Evolutionary conservation across 768 basidiomycete species (phyloP).

Genomic region (Daedaleopsis sinensis): DNA sequence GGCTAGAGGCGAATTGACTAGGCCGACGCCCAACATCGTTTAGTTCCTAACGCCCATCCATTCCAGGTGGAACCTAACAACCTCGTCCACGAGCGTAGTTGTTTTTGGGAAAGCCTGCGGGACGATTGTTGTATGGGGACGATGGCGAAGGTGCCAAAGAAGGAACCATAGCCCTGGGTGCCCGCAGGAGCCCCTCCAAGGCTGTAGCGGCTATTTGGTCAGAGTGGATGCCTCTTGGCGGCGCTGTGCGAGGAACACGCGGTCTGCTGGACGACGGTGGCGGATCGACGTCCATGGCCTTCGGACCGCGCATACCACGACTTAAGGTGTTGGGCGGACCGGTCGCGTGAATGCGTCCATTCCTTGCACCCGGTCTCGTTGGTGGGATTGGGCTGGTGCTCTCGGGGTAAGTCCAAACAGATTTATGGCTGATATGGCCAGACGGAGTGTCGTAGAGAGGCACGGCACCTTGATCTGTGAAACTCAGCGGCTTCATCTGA

Average conservation of each 20-base stretch:
- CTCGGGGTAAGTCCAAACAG: not conserved
- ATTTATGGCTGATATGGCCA: not conserved
- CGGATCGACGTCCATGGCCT: slow-evolving; percentile 24
- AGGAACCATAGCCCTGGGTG: slow-evolving; percentile 36
- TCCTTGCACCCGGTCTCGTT: not conserved
- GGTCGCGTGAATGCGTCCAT: slow-evolving; percentile 6
- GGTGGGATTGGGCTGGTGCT: not conserved
- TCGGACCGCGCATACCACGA: not conserved
- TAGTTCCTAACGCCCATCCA: slow-evolving; percentile 4
- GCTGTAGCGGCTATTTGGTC: slow-evolving; percentile 27
- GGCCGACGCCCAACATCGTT: slow-evolving; percentile 4
- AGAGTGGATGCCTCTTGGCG: slow-evolving; percentile 34
- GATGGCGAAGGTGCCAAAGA: not conserved
- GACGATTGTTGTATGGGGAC: not conserved
- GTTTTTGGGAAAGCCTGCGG: not conserved
- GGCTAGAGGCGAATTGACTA: not conserved
- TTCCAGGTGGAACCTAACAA: not conserved
- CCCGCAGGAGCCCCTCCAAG: slow-evolving; percentile 30
- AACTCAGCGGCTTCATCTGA: slow-evolving; percentile 4
- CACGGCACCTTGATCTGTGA: not conserved
- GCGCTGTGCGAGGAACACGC: slow-evolving; percentile 1
- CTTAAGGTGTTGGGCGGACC: too few relatives aligned
- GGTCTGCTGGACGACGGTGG: slow-evolving; percentile 21
- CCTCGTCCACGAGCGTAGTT: not conserved
- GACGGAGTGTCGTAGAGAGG: not conserved